Evolutionary conservation across 1,139 yeast species (phyloP).

Genomic region (Candida labiduridarum): DNA sequence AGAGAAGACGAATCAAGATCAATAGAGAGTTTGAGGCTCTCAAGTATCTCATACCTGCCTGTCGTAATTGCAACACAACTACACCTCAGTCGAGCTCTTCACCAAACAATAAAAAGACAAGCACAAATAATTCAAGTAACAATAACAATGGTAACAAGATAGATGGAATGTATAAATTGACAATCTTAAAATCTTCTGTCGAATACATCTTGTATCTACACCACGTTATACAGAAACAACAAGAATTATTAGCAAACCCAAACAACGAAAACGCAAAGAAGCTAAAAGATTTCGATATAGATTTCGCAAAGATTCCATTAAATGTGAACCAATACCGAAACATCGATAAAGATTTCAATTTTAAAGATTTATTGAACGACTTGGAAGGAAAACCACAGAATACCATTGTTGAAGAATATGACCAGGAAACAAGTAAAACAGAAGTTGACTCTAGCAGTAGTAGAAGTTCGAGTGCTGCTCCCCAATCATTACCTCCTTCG

Average conservation of each 20-base stretch:
- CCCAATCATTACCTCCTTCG: constrained; percentile 6
- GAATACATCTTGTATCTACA: constrained; percentile 76
- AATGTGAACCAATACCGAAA: constrained; percentile 62
- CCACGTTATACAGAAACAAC: constrained; percentile 53
- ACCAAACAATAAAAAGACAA: constrained; percentile 10
- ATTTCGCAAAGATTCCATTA: constrained; percentile 53
- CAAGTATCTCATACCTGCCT: constrained; percentile 77
- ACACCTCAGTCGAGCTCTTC: constrained; percentile 14
- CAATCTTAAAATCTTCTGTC: constrained; percentile 78
- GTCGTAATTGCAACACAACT: constrained; percentile 30
- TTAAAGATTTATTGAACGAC: constrained; percentile 34
- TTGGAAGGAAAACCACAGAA: constrained; percentile 5
- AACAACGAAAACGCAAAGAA: neutral
- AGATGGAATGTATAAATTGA: constrained; percentile 78
- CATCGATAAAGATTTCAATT: constrained; percentile 57
- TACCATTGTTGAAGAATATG: constrained; percentile 3
- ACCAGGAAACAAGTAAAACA: constrained; percentile 10
- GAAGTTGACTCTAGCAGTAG: constrained; percentile 15
- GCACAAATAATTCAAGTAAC: constrained; percentile 9
- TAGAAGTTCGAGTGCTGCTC: constrained; percentile 11
- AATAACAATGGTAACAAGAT: constrained; percentile 38
- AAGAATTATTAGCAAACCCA: constrained; percentile 28
- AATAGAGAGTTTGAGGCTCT: constrained; percentile 83
- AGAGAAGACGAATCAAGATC: constrained; percentile 75
- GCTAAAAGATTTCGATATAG: constrained; percentile 35